phyloP scores from a whole-genome alignment of 805 yeast species.

The Candida anglica region DNA sequence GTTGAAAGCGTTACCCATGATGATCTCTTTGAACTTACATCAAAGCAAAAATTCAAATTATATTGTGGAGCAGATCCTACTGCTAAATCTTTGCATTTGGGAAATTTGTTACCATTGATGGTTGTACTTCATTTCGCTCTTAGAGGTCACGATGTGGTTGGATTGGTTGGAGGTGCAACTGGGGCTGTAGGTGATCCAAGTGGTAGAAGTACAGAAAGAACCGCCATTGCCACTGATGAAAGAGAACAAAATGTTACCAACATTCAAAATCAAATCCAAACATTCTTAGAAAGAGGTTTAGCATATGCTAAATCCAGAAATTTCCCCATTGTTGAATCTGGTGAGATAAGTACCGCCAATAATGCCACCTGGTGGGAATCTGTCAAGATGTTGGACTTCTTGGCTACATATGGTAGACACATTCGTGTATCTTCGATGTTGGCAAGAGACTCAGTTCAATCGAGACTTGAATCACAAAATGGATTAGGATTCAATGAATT shows the following conservation, averaged over 20 bases:
- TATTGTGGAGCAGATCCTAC: slow-evolving; percentile 98
- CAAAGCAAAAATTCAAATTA: slow-evolving; percentile 45
- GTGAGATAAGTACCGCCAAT: slow-evolving; percentile 47
- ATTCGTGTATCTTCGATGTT: slow-evolving; percentile 86
- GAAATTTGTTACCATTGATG: slow-evolving; percentile 86
- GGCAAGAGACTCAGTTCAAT: slow-evolving; percentile 80
- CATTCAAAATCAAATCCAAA: slow-evolving; percentile 59
- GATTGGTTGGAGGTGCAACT: slow-evolving; percentile 92
- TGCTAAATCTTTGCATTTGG: slow-evolving; percentile 84
- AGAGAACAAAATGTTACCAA: slow-evolving; percentile 53
- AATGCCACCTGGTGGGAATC: slow-evolving; percentile 86
- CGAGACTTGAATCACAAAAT: slow-evolving; percentile 59
- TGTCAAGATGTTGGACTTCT: slow-evolving; percentile 70
- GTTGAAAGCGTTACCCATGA: slow-evolving; percentile 38
- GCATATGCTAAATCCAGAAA: slow-evolving; percentile 56
- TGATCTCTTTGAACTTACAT: slow-evolving; percentile 29
- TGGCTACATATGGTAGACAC: slow-evolving; percentile 70
- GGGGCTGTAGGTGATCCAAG: slow-evolving; percentile 97
- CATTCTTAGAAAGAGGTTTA: slow-evolving; percentile 59
- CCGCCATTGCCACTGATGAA: slow-evolving; percentile 46
- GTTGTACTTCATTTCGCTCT: slow-evolving; percentile 77
- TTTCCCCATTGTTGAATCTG: slow-evolving; percentile 26
- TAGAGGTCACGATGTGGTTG: slow-evolving; percentile 81
- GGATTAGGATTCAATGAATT: slow-evolving; percentile 95
- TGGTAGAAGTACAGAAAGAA: slow-evolving; percentile 78